Base-by-base conservation (phyloP, 352 stramenopile genomes). In the Phytophthora meadii region DNA sequence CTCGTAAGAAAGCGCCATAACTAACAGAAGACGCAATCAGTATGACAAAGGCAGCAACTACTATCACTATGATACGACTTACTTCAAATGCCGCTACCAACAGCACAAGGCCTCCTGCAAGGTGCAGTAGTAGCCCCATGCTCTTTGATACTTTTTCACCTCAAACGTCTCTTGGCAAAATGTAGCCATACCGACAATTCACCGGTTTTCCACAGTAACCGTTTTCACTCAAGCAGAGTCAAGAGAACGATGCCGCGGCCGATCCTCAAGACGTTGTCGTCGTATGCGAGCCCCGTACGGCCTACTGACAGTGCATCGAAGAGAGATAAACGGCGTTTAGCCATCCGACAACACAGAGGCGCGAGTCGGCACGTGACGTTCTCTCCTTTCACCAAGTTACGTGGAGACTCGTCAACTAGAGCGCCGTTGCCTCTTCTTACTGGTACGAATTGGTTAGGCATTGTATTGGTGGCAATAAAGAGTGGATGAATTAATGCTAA, bases 321-420 rank as follows among this genome's bases (percentile, higher is more conserved):
- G 50, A 62, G 48, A 12, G 49, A 69, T 5, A 52, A 40, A 37
- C 68, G 55, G 36, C 41, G 41, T 11, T 41, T 68, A 11, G 27
- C 68, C 36, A 67, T 87, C n/a, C 39, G 65, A n/a, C 60, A 71
- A 63, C 55, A 74, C 14, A 64, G 56, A 0, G 68, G 61, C 4
- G 27, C 41, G 10, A 61, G 57, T 36, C 79, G 85, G 25, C 81
- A 73, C 41, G 85, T 94, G 47, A 90, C 76, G 27, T 94, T 94
- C 64, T 94, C 85, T 17, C 85, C 82, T 36, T 94, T 94, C 54
- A 79, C 83, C 5, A 88, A 88, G 58, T 62, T 72, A 60, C 65
- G 74, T 12, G 60, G 61, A 46, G 54, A 51, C 32, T 59, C 65
- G 27, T 52, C 56, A 30, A 63, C 22, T 17, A 59, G 49, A 19